Conservation (phyloP, 148 eudicot genomes). For the Cornus controversa region DNA sequence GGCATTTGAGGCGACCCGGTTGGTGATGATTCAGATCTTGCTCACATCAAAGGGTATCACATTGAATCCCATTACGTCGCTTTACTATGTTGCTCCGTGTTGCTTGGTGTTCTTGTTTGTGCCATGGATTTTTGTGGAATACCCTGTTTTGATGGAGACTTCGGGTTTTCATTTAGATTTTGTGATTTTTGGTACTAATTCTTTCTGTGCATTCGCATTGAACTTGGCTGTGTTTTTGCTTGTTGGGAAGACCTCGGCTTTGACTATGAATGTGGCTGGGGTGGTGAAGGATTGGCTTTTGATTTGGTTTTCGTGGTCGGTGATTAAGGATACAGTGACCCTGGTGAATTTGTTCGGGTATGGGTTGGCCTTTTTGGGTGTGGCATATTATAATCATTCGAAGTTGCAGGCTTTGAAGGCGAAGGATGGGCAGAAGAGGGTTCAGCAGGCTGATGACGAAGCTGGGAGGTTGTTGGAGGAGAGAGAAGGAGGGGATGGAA, state of each 20-base stretch:
- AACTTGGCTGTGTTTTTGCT: constrained; percentile 66
- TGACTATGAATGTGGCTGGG: constrained; percentile 77
- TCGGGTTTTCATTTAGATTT: constrained; percentile 41
- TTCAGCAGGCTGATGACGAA: constrained; percentile 34
- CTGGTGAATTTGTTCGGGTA: constrained; percentile 54
- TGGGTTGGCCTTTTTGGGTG: constrained; percentile 57
- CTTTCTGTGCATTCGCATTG: constrained; percentile 56
- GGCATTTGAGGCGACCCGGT: constrained; percentile 56
- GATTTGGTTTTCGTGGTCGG: constrained; percentile 67
- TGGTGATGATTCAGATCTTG: constrained; percentile 63
- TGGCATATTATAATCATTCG: constrained; percentile 51
- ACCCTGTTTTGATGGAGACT: constrained; percentile 33
- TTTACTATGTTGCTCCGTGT: constrained; percentile 66
- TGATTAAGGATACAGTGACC: constrained; percentile 66
- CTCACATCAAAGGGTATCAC: constrained; percentile 58
- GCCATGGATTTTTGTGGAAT: constrained; percentile 63
- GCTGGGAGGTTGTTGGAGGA: constrained; percentile 34
- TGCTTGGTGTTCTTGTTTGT: constrained; percentile 45
- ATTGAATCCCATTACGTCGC: constrained; percentile 55
- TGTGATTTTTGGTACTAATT: constrained; percentile 52
- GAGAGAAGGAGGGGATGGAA: constrained; percentile 26
- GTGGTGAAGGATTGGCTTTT: constrained; percentile 72
- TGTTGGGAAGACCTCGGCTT: constrained; percentile 67
- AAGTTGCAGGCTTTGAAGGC: constrained; percentile 61
- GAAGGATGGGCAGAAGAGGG: constrained; percentile 54